Conservation (phyloP, 352 stramenopile genomes). For the Pythium angustatum region DNA sequence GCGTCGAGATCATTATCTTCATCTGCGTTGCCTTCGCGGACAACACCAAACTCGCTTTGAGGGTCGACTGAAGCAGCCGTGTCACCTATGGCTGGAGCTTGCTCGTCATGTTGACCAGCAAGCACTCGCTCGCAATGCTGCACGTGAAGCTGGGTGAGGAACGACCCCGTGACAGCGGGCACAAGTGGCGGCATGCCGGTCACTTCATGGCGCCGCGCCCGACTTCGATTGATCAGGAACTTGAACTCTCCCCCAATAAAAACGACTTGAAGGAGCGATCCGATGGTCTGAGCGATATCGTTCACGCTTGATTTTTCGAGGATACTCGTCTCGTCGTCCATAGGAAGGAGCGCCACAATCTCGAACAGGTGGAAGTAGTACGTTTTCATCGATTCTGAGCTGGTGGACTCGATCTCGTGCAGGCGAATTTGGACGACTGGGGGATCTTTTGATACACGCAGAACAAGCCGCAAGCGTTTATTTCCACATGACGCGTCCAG, state of each 20-base stretch:
- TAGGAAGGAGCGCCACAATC: conserved; percentile 38
- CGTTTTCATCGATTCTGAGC: conserved; percentile 9
- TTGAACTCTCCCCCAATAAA: neutral
- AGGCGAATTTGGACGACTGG: neutral
- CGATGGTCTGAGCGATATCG: conserved; percentile 26
- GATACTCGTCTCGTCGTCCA: conserved; percentile 33
- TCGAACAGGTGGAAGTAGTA: conserved; percentile 46
- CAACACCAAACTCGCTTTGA: neutral
- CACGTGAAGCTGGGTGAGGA: neutral
- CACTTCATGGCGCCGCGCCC: neutral
- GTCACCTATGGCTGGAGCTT: no score
- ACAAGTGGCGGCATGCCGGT: neutral
- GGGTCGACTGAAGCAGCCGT: neutral
- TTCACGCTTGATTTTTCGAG: conserved; percentile 34
- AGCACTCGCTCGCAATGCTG: no score
- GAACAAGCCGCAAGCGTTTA: neutral
- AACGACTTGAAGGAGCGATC: conserved; percentile 1
- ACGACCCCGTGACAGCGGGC: neutral
- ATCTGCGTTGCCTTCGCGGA: neutral
- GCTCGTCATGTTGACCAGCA: no score
- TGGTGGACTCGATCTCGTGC: neutral
- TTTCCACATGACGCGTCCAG: neutral
- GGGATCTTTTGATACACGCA: neutral
- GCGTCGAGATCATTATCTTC: neutral
- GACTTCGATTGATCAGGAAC: neutral